phyloP scores from a whole-genome alignment of 768 basidiomycete species.

The Auriscalpium microsporum region DNA sequence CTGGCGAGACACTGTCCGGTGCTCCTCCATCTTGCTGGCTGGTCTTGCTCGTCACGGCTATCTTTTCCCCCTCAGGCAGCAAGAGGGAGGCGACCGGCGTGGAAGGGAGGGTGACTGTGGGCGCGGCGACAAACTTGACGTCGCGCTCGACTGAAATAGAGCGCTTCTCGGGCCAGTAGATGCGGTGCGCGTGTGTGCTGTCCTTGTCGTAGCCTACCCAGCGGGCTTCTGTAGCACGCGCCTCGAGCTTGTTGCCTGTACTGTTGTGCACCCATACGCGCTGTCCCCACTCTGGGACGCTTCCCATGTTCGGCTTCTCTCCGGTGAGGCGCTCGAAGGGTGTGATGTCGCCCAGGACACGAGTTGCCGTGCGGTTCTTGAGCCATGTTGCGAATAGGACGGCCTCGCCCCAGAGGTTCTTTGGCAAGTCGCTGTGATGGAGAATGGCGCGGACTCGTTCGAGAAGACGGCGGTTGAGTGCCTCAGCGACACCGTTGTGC shows the following conservation, averaged over 20 bases:
- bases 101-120: neutral
- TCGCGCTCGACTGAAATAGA: slow-evolving; percentile 1
- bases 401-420: slow-evolving; percentile 4
- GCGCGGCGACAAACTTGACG: neutral
- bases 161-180: neutral
- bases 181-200: neutral
- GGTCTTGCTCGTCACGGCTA: no score
- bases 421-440: neutral
- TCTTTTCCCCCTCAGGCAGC: neutral
- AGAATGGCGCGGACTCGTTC: neutral
- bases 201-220: neutral
- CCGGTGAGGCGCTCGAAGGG: neutral
- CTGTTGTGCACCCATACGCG: neutral
- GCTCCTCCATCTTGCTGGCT: no score
- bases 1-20: no score
- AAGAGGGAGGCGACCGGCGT: neutral
- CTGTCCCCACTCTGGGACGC: neutral
- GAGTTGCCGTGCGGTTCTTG: neutral
- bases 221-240: neutral
- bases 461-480: neutral
- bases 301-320: neutral
- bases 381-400: neutral
- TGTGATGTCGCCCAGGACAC: neutral
- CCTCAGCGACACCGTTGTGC: slow-evolving; percentile 1
- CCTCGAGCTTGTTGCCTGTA: neutral